Base-by-base conservation (phyloP, 352 stramenopile genomes). In the Phytopythium chamaehyphon region DNA sequence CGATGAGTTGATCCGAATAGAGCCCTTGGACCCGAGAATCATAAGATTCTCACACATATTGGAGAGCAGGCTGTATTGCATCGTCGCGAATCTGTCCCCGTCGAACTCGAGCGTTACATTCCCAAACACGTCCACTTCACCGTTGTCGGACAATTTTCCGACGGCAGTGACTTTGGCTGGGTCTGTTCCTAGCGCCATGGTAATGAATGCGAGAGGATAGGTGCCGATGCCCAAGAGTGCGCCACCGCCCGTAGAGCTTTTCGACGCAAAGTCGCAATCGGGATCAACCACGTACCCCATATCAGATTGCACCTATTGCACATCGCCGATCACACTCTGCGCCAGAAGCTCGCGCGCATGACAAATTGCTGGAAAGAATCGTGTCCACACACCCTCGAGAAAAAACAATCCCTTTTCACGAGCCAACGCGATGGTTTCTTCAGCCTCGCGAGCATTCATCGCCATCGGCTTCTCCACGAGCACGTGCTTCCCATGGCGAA, bases 401-500 rank as follows among this genome's bases (percentile, higher is more conserved):
- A 96, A 57, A 57, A 96, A 93, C 6, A 90, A 57, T 1, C 85
- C 62, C 51, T 88, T 89, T 44, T 82, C 65, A 33, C 76, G 49
- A 2, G 84, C 83, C 6, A 93, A 47, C 3, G 63, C 46, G 36
- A 86, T 74, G 19, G 95, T 62, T 38, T 85, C 76, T 18, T 77
- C 52, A 6, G 82, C 85, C 64, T 98, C 82, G 11, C 69, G 48
- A 40, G 62, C 52, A 49, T 96, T 86, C 86, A 97, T 86, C 6
- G 82, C 73, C 74, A 97, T 94, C 7, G 90, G 93, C 59, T 98
- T 98, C 62, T 98, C 93, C 39, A 98, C 76, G 9, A 98, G 62
- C n/a, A 97, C 85, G 66, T 97, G 90, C 62, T 98, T 98, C 49
- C 76, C 75, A 49, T 88, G 73, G 16, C 70, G 59, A 1, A 98